A percentile compares a stretch with the other conserved stretches of the same genome.
Conservation (phyloP, 345 rosid species). For the Citrus australasica region DNA sequence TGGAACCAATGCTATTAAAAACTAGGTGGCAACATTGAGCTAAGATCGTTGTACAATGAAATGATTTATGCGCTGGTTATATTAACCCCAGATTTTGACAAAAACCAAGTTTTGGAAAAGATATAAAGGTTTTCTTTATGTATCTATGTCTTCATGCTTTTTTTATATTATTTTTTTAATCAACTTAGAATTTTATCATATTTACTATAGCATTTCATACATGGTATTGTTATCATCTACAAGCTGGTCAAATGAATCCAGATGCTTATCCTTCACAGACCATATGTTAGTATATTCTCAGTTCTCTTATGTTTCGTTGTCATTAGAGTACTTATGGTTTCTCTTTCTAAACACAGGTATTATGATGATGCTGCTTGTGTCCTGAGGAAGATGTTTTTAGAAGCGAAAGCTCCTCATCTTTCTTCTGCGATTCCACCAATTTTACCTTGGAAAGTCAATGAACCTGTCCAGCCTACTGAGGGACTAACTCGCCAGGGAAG, state of each 20-base stretch:
- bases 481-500: slow-evolving; percentile 97
- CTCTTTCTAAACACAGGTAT: slow-evolving; percentile 47
- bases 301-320: slow-evolving; percentile 1
- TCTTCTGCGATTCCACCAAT: slow-evolving; percentile 86
- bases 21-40: neutral
- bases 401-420: slow-evolving; percentile 99
- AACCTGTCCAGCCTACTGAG: slow-evolving; percentile 70
- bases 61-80: neutral
- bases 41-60: neutral
- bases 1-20: neutral
- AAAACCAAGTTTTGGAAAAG: neutral
- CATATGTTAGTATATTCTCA: neutral
- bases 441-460: slow-evolving; percentile 93
- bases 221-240: neutral
- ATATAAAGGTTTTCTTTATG: neutral
- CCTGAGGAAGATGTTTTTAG: slow-evolving; percentile 90
- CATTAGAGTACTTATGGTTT: neutral
- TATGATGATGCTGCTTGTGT: slow-evolving; percentile 99
- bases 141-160: neutral
- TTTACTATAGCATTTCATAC: neutral
- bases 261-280: neutral
- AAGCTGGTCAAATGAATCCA: neutral
- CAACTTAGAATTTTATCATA: neutral
- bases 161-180: neutral
- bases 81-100: neutral